These are phyloP conservation scores for Tremellales sp. DNA, from an alignment of 1,284 basidiomycete species.

Conservation along the genomic window DNA sequence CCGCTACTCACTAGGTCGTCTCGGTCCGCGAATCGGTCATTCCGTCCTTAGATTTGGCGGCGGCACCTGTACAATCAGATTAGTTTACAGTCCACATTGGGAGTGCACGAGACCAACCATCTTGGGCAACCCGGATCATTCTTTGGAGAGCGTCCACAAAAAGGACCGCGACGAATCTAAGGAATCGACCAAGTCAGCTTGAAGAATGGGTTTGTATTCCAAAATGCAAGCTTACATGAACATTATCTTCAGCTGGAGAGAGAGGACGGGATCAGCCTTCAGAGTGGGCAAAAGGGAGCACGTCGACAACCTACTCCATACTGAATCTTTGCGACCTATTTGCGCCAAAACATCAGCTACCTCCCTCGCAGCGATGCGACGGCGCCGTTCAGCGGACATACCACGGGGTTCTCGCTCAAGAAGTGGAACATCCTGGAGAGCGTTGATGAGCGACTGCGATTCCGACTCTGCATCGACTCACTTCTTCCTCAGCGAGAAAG, in stretches of 20 bases:
- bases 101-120: slow-evolving; percentile 25
- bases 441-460: neutral
- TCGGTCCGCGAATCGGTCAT: slow-evolving; percentile 69
- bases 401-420: slow-evolving; percentile 50
- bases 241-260: slow-evolving; percentile 69
- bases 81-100: neutral
- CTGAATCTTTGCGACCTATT: slow-evolving; percentile 52
- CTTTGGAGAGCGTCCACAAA: slow-evolving; percentile 80
- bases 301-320: slow-evolving; percentile 46
- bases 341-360: slow-evolving; percentile 14
- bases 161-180: slow-evolving; percentile 73
- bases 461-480: slow-evolving; percentile 16
- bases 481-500: slow-evolving; percentile 48
- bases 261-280: slow-evolving; percentile 12
- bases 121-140: slow-evolving; percentile 75
- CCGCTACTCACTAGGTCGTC: slow-evolving; percentile 60
- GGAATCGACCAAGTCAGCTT: slow-evolving; percentile 1
- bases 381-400: slow-evolving; percentile 18
- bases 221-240: slow-evolving; percentile 67
- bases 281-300: neutral
- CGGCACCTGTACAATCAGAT: slow-evolving; percentile 58
- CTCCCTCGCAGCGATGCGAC: neutral
- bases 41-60: slow-evolving; percentile 61
- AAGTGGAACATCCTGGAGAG: slow-evolving; percentile 46
- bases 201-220: neutral